Percentiles rank a stretch among this genome's conserved stretches.
Conservation (phyloP, 345 rosid species). For the Noccaea caerulescens region DNA sequence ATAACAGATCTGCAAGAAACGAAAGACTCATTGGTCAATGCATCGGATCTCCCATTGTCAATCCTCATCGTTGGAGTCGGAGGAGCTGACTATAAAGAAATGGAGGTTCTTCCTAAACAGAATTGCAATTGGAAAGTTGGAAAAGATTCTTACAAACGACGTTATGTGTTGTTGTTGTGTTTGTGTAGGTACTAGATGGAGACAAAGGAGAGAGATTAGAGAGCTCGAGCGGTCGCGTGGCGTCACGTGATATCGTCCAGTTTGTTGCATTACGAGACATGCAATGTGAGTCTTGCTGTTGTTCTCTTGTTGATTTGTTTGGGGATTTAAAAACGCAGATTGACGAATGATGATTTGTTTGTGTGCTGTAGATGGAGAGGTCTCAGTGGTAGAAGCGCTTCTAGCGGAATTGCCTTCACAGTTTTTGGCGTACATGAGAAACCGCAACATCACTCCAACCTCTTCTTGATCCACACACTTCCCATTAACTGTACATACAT, state of each 20-base stretch:
- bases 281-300: conserved; percentile 58
- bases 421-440: conserved; percentile 76
- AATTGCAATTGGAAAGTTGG: not conserved
- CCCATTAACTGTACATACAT: conserved; percentile 33
- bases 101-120: conserved; percentile 70
- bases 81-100: conserved; percentile 98
- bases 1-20: conserved; percentile 98
- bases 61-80: conserved; percentile 96
- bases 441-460: conserved; percentile 66
- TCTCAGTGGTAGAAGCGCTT: conserved; percentile 79
- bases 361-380: conserved; percentile 66
- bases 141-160: not conserved
- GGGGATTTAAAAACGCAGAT: not conserved
- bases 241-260: conserved; percentile 94
- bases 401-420: conserved; percentile 88
- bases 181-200: conserved; percentile 73
- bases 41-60: conserved; percentile 89
- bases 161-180: not conserved
- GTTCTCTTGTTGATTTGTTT: not conserved
- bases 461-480: conserved; percentile 11
- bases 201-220: conserved; percentile 91
- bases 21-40: conserved; percentile 86
- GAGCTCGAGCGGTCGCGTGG: conserved; percentile 80
- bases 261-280: conserved; percentile 80
- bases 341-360: not conserved